These are phyloP conservation scores for Cercospora sojina DNA, from an alignment of 2,329 filamentous ascomycete species.

Conservation along the genomic window DNA sequence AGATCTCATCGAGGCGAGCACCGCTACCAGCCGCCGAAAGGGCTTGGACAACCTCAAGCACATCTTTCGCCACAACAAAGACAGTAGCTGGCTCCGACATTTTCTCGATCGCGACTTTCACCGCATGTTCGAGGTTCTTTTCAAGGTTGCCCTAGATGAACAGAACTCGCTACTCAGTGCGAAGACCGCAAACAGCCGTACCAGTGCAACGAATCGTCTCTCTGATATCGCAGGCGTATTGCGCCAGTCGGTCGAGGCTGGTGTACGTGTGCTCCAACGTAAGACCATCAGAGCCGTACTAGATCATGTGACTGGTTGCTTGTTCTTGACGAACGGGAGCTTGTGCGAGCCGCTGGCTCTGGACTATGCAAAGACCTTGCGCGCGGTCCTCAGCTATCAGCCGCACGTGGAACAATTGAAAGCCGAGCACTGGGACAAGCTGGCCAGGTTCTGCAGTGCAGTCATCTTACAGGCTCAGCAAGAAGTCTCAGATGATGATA, in stretches of 20 bases:
- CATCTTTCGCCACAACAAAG: constrained; percentile 56
- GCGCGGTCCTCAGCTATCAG: constrained; percentile 66
- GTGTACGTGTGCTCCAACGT: constrained; percentile 59
- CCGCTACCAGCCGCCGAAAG: constrained; percentile 48
- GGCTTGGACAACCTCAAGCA: constrained; percentile 57
- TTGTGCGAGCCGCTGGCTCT: constrained; percentile 68
- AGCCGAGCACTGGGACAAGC: constrained; percentile 64
- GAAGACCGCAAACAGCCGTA: constrained; percentile 44
- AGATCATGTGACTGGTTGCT: constrained; percentile 74
- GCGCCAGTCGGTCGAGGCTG: constrained; percentile 68
- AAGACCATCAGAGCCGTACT: constrained; percentile 79
- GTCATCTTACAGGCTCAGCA: constrained; percentile 47
- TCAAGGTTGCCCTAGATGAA: constrained; percentile 66
- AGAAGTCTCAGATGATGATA: constrained; percentile 28
- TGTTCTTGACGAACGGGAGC: constrained; percentile 55
- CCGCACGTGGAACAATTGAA: constrained; percentile 66
- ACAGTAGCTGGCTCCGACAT: constrained; percentile 41
- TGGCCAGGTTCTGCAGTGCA: constrained; percentile 69
- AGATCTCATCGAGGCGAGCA: constrained; percentile 45
- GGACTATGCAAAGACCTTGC: constrained; percentile 76
- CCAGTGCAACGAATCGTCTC: constrained; percentile 55
- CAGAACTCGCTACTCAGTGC: constrained; percentile 62
- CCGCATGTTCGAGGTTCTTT: constrained; percentile 76
- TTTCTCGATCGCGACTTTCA: constrained; percentile 78
- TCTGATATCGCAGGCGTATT: constrained; percentile 69